These are phyloP conservation scores for Cylindrodendrum hubeiense DNA, from an alignment of 2,329 filamentous ascomycete genomes.

Conservation along the genomic window DNA sequence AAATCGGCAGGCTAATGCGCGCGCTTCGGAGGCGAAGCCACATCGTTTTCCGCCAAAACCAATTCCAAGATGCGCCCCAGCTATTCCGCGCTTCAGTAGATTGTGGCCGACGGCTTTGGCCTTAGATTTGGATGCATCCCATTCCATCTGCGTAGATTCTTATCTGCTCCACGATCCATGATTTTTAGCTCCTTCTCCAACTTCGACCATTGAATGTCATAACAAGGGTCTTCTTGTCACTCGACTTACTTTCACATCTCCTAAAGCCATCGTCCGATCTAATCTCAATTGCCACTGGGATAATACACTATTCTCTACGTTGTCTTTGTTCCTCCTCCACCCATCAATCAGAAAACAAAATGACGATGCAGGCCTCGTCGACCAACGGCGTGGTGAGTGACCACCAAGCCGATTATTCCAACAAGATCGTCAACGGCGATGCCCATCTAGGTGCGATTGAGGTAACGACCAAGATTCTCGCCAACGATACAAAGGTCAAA, in stretches of 20 bases:
- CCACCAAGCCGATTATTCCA: not conserved
- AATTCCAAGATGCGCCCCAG: not conserved
- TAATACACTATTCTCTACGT: too few species aligned
- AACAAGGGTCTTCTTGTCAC: too few species aligned
- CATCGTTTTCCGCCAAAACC: not conserved
- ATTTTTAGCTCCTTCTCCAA: not conserved
- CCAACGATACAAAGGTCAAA: constrained; percentile 45
- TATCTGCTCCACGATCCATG: not conserved
- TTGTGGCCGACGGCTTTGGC: not conserved
- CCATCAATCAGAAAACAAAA: not conserved
- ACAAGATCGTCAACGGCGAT: not conserved
- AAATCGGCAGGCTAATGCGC: not conserved
- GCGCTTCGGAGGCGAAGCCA: not conserved
- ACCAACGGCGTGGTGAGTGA: not conserved
- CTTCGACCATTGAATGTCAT: too few species aligned
- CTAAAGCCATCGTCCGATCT: not conserved
- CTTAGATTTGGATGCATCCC: not conserved
- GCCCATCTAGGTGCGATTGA: not conserved
- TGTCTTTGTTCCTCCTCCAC: not conserved
- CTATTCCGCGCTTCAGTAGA: not conserved
- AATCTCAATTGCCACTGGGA: too few species aligned
- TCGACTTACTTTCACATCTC: not conserved
- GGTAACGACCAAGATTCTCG: constrained; percentile 59
- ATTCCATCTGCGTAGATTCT: not conserved
- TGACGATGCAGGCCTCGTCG: not conserved